Base-by-base conservation (phyloP, 148 eudicot species). In the Rhododendron henanense region DNA sequence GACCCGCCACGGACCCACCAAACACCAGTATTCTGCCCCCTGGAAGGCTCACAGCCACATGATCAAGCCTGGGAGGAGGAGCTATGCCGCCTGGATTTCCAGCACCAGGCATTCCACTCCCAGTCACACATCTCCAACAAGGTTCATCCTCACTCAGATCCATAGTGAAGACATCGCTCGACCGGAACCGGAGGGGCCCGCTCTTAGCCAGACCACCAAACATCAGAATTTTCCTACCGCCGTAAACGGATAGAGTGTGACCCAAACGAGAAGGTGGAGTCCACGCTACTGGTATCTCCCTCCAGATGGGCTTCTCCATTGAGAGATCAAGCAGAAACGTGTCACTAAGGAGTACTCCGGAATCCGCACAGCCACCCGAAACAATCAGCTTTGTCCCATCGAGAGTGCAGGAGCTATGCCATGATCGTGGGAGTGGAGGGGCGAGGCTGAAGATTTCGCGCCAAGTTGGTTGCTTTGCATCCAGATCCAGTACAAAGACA, bases 1-100 rank as follows among this genome's bases (percentile, higher is more conserved):
- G 99, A 69, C 99, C 99, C 2, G 99, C 98, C 85, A 96, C 98
- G 4, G 99, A 96, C 31, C 99, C 99, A 65, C 99, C 99, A 89
- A 96, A 96, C 23, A 96, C 94, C 31, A 96, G 89, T 51, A 96
- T 95, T 83, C 98, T 94, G 23, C 99, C 99, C 84, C 99, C 99
- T 1, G 99, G 98, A 2, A 96, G 97, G 90, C 98, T 96, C 84
- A 96, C 96, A 0, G 99, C 99, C 79, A 96, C 99, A 75, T 96
- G 99, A 87, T 96, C 99, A 23, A 96, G 94, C 86, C 99, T 90
- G 11, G 99, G 99, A 47, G 99, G 97, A 79, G 99, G 99, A 84
- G 98, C 97, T 19, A 93, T 88, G 16, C 99, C 99, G 48, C 98
- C 99, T 0, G 98, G 99, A 87, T 96, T 96, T 59, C 95, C 98